phyloP scores from a whole-genome alignment of 2,329 filamentous ascomycete genomes.

The Aspergillus luchuensis region DNA sequence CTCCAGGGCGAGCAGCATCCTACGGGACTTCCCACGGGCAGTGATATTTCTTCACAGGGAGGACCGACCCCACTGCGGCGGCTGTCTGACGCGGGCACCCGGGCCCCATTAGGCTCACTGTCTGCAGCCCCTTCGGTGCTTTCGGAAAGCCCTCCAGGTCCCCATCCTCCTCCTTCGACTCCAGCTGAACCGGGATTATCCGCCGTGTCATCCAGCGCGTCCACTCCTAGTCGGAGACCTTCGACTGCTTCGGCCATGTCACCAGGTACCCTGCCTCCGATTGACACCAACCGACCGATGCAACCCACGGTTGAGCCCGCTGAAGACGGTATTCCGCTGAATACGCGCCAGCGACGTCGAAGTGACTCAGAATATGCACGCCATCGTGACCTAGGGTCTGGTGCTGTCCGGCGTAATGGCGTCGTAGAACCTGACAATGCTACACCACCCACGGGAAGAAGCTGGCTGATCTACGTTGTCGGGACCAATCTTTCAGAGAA shows the following conservation, averaged over 20 bases:
- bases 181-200: constrained; percentile 62
- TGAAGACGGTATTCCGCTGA: constrained; percentile 46
- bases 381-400: constrained; percentile 60
- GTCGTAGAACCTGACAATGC: constrained; percentile 62
- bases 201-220: constrained; percentile 56
- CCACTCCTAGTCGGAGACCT: constrained; percentile 50
- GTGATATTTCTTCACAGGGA: constrained; percentile 57
- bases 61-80: constrained; percentile 36
- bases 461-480: constrained; percentile 73
- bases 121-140: constrained; percentile 47
- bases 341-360: constrained; percentile 55
- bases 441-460: constrained; percentile 56
- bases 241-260: constrained; percentile 51
- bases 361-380: constrained; percentile 62
- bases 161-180: constrained; percentile 64
- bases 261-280: constrained; percentile 40
- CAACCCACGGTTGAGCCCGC: constrained; percentile 42
- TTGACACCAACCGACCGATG: constrained; percentile 41
- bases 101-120: constrained; percentile 22
- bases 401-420: constrained; percentile 64
- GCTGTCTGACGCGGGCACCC: constrained; percentile 34
- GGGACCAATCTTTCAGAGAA: constrained; percentile 70
- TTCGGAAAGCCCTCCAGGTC: constrained; percentile 60
- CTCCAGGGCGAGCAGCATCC: constrained; percentile 56
- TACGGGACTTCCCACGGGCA: constrained; percentile 50